phyloP scores from a whole-genome alignment of 495 filamentous ascomycete species.

The Apiosordaria backusii region DNA sequence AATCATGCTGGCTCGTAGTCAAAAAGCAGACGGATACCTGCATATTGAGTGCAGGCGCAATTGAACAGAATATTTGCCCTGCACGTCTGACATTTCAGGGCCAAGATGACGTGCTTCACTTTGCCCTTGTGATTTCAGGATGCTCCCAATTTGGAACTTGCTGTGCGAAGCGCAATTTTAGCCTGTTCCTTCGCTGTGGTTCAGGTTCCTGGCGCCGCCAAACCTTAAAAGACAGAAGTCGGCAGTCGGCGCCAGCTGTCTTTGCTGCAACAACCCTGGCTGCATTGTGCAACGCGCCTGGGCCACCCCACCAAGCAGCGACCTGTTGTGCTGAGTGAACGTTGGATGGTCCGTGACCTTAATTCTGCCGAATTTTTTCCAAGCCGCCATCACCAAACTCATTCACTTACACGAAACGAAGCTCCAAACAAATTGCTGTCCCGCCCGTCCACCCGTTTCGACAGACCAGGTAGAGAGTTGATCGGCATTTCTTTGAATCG shows the following conservation, averaged over 20 bases:
- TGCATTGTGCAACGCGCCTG: background rate
- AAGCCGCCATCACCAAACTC: background rate
- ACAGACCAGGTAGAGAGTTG: background rate
- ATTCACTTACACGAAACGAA: slow-evolving; percentile 1
- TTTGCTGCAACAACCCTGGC: background rate
- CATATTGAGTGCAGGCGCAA: background rate
- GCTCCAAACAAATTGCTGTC: background rate
- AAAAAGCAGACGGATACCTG: background rate
- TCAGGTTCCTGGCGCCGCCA: background rate
- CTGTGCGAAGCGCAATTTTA: too few relatives aligned
- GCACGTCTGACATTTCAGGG: slow-evolving; percentile 1
- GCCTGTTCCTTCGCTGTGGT: too few relatives aligned
- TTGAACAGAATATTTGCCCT: slow-evolving; percentile 4
- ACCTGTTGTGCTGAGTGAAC: background rate
- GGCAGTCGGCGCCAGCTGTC: slow-evolving; percentile 15
- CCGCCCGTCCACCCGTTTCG: background rate
- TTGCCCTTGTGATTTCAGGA: slow-evolving; percentile 9
- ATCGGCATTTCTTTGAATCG: background rate
- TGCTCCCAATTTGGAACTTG: slow-evolving; percentile 8
- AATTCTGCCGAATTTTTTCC: slow-evolving; percentile 1
- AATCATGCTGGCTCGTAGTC: background rate
- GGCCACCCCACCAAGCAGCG: background rate
- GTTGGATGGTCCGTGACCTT: background rate
- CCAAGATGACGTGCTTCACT: slow-evolving; percentile 7
- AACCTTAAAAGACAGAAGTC: background rate